Percentiles rank a stretch among this genome's conserved stretches.
Conservation (phyloP, 768 basidiomycete species). For the Dendrothele bispora region DNA sequence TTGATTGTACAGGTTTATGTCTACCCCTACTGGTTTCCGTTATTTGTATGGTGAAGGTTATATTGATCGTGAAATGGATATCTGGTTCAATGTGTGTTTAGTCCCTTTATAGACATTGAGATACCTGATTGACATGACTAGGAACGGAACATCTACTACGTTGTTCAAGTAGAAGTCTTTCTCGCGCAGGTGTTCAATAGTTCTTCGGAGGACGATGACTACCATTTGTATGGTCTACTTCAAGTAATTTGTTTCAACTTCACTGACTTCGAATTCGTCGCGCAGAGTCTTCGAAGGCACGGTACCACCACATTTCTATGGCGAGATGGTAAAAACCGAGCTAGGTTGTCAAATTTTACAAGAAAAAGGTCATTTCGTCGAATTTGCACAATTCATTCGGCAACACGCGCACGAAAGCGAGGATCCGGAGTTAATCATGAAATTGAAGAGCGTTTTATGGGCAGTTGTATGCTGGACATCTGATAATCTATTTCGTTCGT, state of each 20-base stretch:
- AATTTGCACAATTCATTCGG: slow-evolving; percentile 89
- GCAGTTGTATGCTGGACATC: slow-evolving; percentile 74
- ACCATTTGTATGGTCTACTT: slow-evolving; percentile 47
- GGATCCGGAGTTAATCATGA: slow-evolving; percentile 81
- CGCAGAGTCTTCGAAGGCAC: slow-evolving; percentile 77
- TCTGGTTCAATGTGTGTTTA: slow-evolving; percentile 85
- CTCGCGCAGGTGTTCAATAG: slow-evolving; percentile 76
- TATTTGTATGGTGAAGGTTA: slow-evolving; percentile 92
- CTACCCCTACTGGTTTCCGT: slow-evolving; percentile 87
- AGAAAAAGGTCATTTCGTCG: slow-evolving; percentile 87
- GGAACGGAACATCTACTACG: slow-evolving; percentile 94
- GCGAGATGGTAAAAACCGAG: slow-evolving; percentile 96
- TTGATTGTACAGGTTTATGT: slow-evolving; percentile 75
- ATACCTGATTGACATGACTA: slow-evolving; percentile 29
- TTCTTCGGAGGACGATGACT: slow-evolving; percentile 59
- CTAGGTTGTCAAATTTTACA: slow-evolving; percentile 89
- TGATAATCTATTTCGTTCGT: background rate
- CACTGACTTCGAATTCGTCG: slow-evolving; percentile 3
- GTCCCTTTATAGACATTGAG: background rate
- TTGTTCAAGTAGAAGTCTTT: slow-evolving; percentile 91
- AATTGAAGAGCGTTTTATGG: slow-evolving; percentile 95
- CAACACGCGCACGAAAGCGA: slow-evolving; percentile 83
- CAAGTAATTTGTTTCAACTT: background rate
- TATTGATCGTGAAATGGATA: slow-evolving; percentile 92
- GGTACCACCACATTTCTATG: slow-evolving; percentile 95